A percentile compares a stretch with the other conserved stretches of the same genome.
phyloP scores from a whole-genome alignment of 108 stramenopile species.

The Aureococcus anophagefferens region DNA sequence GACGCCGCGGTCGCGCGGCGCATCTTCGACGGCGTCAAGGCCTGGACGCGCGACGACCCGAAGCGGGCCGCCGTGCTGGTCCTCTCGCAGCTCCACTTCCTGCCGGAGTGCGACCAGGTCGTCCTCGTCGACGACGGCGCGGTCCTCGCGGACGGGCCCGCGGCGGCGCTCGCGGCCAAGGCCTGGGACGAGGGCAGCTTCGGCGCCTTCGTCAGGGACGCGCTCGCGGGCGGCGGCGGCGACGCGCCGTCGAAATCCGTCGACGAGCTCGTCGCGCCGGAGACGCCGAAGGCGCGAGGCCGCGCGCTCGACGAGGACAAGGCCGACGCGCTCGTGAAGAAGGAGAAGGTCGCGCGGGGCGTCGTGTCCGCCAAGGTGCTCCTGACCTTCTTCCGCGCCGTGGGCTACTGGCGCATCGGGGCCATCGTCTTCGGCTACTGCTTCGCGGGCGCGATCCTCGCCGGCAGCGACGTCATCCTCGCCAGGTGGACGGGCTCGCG shows the following conservation, averaged over 20 bases:
- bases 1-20: slow-evolving; percentile 72
- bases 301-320: not conserved
- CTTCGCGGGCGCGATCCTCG: slow-evolving; percentile 6
- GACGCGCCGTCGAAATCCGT: not conserved
- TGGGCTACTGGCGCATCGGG: slow-evolving; percentile 22
- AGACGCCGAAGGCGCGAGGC: not conserved
- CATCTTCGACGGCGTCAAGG: slow-evolving; percentile 69
- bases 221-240: slow-evolving; percentile 49
- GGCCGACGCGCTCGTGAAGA: not conserved
- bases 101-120: slow-evolving; percentile 40
- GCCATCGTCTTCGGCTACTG: not conserved
- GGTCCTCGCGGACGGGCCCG: slow-evolving; percentile 49
- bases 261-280: not conserved
- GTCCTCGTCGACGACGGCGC: slow-evolving; percentile 62
- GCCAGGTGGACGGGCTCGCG: too few relatives aligned
- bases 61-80: slow-evolving; percentile 61
- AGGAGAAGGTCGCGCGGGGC: not conserved
- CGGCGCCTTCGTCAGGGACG: slow-evolving; percentile 58
- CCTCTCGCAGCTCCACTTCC: slow-evolving; percentile 83
- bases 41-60: slow-evolving; percentile 33
- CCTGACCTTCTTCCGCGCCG: slow-evolving; percentile 43
- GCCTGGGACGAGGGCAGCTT: too few relatives aligned
- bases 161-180: too few relatives aligned
- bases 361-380: not conserved
- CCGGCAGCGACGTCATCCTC: too few relatives aligned